Base-by-base conservation (phyloP, 805 yeast species). In the Sungouiella thailandica region DNA sequence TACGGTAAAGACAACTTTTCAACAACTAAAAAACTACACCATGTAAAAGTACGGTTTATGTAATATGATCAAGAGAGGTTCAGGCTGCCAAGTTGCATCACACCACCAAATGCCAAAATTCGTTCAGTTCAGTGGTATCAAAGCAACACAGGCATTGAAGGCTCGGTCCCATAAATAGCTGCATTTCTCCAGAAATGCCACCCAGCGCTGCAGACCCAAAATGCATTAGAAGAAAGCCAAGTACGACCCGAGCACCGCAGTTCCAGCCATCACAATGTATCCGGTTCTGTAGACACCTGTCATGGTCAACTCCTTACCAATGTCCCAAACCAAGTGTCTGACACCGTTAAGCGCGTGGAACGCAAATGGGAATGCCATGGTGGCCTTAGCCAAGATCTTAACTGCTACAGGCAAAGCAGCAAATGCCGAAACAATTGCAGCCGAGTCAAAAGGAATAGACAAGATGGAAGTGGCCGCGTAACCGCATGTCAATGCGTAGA, bases 251-350 rank as follows among this genome's bases (percentile, higher is more conserved):
- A 79, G 42, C 25, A 69, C 40, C 22, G 72, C 76, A 16, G 79
- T 65, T 49, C 76, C 66, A 18, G 80, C 97, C 37, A 88, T 59
- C 13, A 87, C 95, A 30, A 76, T 67, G 64, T 86, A 85, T 44
- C 96, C 97, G 23, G 97, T 88, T 65, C 82, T 78, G 78, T 84
- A 83, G 37, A 93, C 96, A 48, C 95, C 97, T 55, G 82, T 77
- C 49, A 85, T 54, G 41, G 88, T 74, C 57, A 90, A 73, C 61
- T 82, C 84, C 47, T 67, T 70, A 58, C 95, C 95, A 34, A 78
- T 59, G 60, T 93, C 98, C 98, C 98, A 93, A 36, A 85, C 55
- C 62, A 90, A 68, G 61, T 93, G 98, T 75, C 98, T 86, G 44
- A 90, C 40, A 51, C 97, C 97, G 59, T 89, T 87, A 58, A 71